Conservation (phyloP, 305 asterid genomes). For the Fraxinus greggii region DNA sequence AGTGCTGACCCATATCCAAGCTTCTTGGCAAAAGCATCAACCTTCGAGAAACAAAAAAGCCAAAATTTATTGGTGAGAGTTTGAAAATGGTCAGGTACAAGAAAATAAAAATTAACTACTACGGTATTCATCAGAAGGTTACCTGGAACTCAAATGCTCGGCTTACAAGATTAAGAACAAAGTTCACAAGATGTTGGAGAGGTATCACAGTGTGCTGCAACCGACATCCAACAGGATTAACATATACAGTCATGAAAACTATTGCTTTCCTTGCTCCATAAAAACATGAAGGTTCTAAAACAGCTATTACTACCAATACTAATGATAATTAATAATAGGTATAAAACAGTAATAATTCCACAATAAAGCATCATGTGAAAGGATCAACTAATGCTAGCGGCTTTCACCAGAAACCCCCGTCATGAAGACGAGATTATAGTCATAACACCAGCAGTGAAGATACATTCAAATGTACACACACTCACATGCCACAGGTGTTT, state of each 20-base stretch:
- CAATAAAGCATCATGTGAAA: not conserved
- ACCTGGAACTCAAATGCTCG: conserved; percentile 98
- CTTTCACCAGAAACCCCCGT: not conserved
- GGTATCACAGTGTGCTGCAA: conserved; percentile 97
- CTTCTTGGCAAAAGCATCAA: conserved; percentile 93
- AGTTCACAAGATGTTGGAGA: conserved; percentile 85
- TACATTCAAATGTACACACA: not conserved
- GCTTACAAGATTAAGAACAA: conserved; percentile 86
- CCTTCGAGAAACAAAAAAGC: conserved; percentile 41
- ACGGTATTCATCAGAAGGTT: conserved; percentile 8
- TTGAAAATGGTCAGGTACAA: not conserved
- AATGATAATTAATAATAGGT: not conserved
- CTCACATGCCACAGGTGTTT: not conserved
- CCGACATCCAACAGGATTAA: conserved; percentile 25
- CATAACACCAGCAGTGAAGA: not conserved
- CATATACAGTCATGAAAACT: not conserved
- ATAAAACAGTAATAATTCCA: not conserved
- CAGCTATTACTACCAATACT: not conserved
- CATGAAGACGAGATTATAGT: not conserved
- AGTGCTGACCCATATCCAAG: conserved; percentile 82
- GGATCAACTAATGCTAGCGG: not conserved
- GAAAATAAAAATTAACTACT: conserved; percentile 6
- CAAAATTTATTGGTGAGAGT: conserved; percentile 2
- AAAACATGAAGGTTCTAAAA: not conserved
- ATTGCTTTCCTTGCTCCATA: not conserved